Conservation (phyloP, 2,329 filamentous ascomycete genomes). For the Pestalotiopsis sp. region DNA sequence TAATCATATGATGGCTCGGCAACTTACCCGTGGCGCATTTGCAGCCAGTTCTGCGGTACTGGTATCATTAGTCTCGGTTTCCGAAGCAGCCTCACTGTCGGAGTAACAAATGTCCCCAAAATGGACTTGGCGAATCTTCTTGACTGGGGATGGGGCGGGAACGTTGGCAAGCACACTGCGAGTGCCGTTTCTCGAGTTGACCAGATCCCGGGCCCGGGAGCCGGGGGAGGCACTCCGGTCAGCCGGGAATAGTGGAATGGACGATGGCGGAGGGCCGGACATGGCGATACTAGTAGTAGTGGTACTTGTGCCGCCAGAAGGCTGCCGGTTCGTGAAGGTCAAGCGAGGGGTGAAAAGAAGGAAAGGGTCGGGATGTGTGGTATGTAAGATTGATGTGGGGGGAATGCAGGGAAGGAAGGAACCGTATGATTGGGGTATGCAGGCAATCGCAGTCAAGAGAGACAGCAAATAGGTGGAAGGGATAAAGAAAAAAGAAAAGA, state of each 20-base stretch:
- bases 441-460: not conserved
- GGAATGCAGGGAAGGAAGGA: not conserved
- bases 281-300: not conserved
- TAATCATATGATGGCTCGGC: not conserved
- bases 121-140: slow-evolving; percentile 18
- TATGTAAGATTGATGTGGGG: slow-evolving; percentile 9
- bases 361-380: not conserved
- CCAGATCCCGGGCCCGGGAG: not conserved
- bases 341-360: not conserved
- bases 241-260: not conserved
- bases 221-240: slow-evolving; percentile 1
- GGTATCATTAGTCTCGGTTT: slow-evolving; percentile 30
- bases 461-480: slow-evolving; percentile 25
- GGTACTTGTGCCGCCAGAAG: not conserved
- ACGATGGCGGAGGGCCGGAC: not conserved
- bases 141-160: not conserved
- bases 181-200: slow-evolving; percentile 5
- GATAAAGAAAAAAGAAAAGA: slow-evolving; percentile 12
- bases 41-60: slow-evolving; percentile 92
- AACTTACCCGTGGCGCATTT: slow-evolving; percentile 69
- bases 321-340: not conserved
- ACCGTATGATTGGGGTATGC: slow-evolving; percentile 2
- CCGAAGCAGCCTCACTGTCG: slow-evolving; percentile 16
- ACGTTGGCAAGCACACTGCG: not conserved
- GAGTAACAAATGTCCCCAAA: slow-evolving; percentile 22